Evolutionary conservation across 495 filamentous ascomycete genomes (phyloP), one percentile per base, ranked within the genome.

Genomic region (Aspergillus bridgeri): DNA sequence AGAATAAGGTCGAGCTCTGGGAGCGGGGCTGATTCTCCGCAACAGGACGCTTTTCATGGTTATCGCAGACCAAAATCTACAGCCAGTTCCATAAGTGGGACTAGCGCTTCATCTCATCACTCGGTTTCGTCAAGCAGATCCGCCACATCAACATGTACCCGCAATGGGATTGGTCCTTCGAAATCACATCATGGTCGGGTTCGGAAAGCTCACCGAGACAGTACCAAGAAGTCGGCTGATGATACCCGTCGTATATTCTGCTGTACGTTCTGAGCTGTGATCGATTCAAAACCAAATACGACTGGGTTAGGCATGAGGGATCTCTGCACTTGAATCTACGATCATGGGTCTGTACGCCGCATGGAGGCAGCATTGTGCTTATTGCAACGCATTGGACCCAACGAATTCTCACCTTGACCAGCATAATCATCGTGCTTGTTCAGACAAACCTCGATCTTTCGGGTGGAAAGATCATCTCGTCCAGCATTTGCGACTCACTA

Each of bases 251-350:
- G 62, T 24, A 42, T 25, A 38, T 69, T 62, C 23, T 64, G 64
- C 42, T 92, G 89, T 66, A 92, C 89, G 5, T 92, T 92, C 72
- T 92, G 89, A n/a, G n/a, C 68, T 89, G 86, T 8, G 87, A 91
- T 54, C 84, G 79, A 1, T 92, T 91, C 75, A 84, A 86, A 57
- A 89, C 81, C 42, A 92, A 91, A 62, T 88, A 90, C 66, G 88
- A 92, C 69, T 92, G 88, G 88, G 82, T 86, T 51, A 76, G 89
- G 45, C 89, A 92, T 68, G 89, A 92, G 66, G 91, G 90, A 59
- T 86, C 87, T 4, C 71, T 90, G 21, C 89, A 92, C 69, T 65
- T 92, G 48, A 86, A 81, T 17, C 77, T 92, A 0, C 88, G 90
- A 63, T 82, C 82, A 22, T 92, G 89, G 89, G 80, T 86, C 11